phyloP scores from a whole-genome alignment of 371 early-diverging fungal genomes.

The Funneliformis caledonium region DNA sequence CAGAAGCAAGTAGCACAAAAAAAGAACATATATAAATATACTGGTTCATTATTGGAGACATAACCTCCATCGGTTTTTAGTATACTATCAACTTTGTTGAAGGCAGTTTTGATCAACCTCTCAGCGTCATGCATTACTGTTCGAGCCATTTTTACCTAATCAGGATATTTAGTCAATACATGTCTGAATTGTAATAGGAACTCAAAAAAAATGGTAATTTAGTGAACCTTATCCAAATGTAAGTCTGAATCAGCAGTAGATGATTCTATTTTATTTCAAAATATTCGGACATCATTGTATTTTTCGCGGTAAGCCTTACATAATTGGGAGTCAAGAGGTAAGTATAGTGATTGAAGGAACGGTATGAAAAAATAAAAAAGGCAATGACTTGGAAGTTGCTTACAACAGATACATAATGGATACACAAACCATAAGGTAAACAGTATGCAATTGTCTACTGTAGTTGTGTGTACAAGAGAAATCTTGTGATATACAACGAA shows the following conservation, averaged over 20 bases:
- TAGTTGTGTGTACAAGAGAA: constrained; percentile 8
- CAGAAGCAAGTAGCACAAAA: constrained; percentile 8
- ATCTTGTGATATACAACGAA: constrained; percentile 19
- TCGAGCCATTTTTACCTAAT: constrained; percentile 20
- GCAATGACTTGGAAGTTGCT: too few relatives aligned
- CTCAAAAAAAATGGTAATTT: background rate
- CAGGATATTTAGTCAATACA: constrained; percentile 16
- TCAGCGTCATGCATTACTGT: constrained; percentile 17
- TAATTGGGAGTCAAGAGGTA: background rate
- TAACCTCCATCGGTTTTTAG: constrained; percentile 4
- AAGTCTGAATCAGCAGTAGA: background rate
- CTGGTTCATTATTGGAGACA: background rate
- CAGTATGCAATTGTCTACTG: constrained; percentile 2
- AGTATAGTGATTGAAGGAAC: constrained; percentile 2
- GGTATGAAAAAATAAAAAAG: too few relatives aligned
- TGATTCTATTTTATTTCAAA: constrained; percentile 33
- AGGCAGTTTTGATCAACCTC: constrained; percentile 12
- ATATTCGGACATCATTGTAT: background rate
- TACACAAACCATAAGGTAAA: constrained; percentile 35
- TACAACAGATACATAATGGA: constrained; percentile 16
- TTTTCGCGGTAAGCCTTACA: constrained; percentile 13
- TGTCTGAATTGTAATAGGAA: constrained; percentile 28
- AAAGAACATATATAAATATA: constrained; percentile 19
- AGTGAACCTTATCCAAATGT: constrained; percentile 4
- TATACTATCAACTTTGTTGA: constrained; percentile 21